Evolutionary conservation across 2,329 filamentous ascomycete species (phyloP).

Genomic region (Aspergillus flavus): DNA sequence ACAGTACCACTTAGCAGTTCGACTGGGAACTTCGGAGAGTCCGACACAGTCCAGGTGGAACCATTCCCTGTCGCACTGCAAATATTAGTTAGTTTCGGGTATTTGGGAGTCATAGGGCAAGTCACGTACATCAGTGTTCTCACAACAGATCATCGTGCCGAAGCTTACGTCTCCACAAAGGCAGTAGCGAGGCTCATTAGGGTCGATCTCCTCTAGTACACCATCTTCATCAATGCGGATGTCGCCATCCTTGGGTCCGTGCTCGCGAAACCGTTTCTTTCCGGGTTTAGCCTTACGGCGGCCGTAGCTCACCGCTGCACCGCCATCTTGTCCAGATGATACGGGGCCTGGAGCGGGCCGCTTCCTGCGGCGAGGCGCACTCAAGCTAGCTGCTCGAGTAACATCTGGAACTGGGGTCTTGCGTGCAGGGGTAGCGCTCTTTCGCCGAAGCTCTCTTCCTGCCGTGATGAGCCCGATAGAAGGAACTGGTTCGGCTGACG

Average conservation of each 20-base stretch:
- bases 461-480: conserved; percentile 16
- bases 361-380: conserved; percentile 53
- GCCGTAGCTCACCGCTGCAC: conserved; percentile 64
- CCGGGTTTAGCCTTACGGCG: conserved; percentile 59
- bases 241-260: conserved; percentile 33
- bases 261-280: conserved; percentile 48
- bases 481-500: conserved; percentile 30
- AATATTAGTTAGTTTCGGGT: not conserved
- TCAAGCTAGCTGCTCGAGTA: conserved; percentile 39
- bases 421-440: conserved; percentile 44
- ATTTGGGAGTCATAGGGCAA: conserved; percentile 7
- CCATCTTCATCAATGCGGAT: conserved; percentile 52
- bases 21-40: conserved; percentile 60
- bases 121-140: conserved; percentile 58
- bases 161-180: conserved; percentile 66
- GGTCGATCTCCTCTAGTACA: conserved; percentile 57
- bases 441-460: conserved; percentile 42
- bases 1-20: conserved; percentile 67
- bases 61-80: conserved; percentile 66
- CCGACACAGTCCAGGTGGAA: conserved; percentile 66
- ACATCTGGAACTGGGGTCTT: conserved; percentile 46
- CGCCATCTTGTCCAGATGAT: conserved; percentile 59
- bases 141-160: conserved; percentile 67
- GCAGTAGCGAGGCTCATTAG: conserved; percentile 66
- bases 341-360: conserved; percentile 63